Percentiles rank a stretch among this genome's conserved stretches.
These are phyloP conservation scores for Claviceps purpurea DNA, from an alignment of 2,329 filamentous ascomycete genomes.

Conservation along the genomic window DNA sequence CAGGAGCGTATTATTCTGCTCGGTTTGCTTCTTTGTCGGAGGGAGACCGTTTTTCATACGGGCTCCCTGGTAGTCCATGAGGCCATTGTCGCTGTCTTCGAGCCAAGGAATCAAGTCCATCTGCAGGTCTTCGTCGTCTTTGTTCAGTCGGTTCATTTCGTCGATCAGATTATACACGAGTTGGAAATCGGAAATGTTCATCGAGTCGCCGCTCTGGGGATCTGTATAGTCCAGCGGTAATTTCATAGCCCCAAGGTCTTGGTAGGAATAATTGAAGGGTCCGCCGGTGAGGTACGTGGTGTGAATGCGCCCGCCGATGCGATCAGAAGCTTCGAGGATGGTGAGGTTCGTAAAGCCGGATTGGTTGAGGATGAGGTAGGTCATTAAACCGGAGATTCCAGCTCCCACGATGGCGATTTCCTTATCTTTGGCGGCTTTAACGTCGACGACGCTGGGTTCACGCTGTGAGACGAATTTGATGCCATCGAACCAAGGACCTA, in stretches of 20 bases:
- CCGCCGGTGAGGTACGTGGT: conserved; percentile 48
- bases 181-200: conserved; percentile 47
- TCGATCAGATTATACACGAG: conserved; percentile 51
- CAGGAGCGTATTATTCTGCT: conserved; percentile 25
- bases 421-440: conserved; percentile 9
- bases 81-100: conserved; percentile 40
- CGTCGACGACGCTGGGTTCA: conserved; percentile 27
- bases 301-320: conserved; percentile 50
- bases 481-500: conserved; percentile 53
- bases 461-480: conserved; percentile 44
- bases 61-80: conserved; percentile 32
- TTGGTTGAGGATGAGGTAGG: conserved; percentile 30
- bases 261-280: conserved; percentile 51
- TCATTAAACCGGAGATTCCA: conserved; percentile 54
- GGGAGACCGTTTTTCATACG: conserved; percentile 37
- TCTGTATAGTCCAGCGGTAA: conserved; percentile 42
- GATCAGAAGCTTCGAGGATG: conserved; percentile 46
- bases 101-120: conserved; percentile 52
- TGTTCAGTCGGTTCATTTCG: conserved; percentile 46
- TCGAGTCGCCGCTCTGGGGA: conserved; percentile 35
- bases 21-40: conserved; percentile 35
- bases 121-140: conserved; percentile 29
- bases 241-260: conserved; percentile 54
- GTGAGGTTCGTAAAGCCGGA: conserved; percentile 45
- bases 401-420: conserved; percentile 55